These are phyloP conservation scores for Macaranga tanarius DNA, from an alignment of 441 rosid species.

Conservation along the genomic window DNA sequence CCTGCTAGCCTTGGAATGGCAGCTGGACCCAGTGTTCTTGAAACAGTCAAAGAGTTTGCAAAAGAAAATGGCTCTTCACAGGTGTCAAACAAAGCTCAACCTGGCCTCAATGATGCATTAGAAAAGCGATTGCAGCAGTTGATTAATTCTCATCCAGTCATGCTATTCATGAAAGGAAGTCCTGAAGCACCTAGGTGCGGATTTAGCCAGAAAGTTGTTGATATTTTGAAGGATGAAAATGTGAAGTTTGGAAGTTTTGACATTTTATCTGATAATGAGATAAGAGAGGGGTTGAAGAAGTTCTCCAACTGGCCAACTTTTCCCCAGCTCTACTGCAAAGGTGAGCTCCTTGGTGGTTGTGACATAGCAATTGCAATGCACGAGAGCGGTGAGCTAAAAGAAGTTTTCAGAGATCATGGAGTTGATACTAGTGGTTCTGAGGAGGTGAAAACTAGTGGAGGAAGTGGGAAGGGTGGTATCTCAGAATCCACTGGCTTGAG, in stretches of 20 bases:
- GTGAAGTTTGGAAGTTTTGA: constrained; percentile 83
- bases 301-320: constrained; percentile 97
- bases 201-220: constrained; percentile 78
- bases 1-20: constrained; percentile 97
- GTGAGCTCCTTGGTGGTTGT: constrained; percentile 92
- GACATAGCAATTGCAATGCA: constrained; percentile 90
- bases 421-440: constrained; percentile 32
- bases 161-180: constrained; percentile 93
- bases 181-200: constrained; percentile 90
- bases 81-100: constrained; percentile 35
- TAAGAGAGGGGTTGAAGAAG: constrained; percentile 89
- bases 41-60: constrained; percentile 66
- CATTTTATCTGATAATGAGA: constrained; percentile 64
- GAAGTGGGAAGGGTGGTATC: constrained; percentile 44
- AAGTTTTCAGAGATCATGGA: constrained; percentile 64
- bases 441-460: constrained; percentile 19
- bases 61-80: constrained; percentile 49
- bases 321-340: constrained; percentile 92
- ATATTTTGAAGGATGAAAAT: constrained; percentile 66
- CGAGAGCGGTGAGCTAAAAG: constrained; percentile 79
- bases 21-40: constrained; percentile 76
- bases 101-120: constrained; percentile 40
- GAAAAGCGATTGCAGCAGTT: constrained; percentile 56
- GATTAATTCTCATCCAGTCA: constrained; percentile 63
- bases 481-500: constrained; percentile 60